Base-by-base conservation (phyloP, 805 yeast genomes). In the Hemisphaericaspora nanyangensis region DNA sequence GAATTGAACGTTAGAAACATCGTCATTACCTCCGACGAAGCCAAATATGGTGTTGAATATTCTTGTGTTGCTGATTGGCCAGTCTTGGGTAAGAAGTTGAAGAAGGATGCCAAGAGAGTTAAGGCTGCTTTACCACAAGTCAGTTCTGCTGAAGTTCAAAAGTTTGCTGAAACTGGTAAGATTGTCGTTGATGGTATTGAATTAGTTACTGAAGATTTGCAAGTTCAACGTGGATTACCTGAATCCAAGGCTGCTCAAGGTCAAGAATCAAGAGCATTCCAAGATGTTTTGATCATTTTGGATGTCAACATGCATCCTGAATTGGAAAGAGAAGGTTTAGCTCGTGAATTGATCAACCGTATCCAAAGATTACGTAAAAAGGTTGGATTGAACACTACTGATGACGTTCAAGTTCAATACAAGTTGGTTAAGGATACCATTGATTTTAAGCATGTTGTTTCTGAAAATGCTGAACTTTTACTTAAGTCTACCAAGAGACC, bases 21-120 rank as follows among this genome's bases (percentile, higher is more conserved):
- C 39, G 70, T 87, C 53, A 82, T 93, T 54, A 89, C 97, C 16
- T 74, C 85, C 17, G 96, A 93, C 58, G 99, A 93, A 70, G 81
- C 74, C 52, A 81, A 83, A 58, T 91, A 90, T 60, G 93, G 90
- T 54, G 98, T 93, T 45, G 85, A 83, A 60, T 91, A 90, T 73
- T 79, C 77, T 48, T 97, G 91, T 31, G 95, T 86, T 63, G 99
- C 99, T 35, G 99, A 93, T 71, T 93, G 99, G 99, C 96, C 98
- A 42, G 87, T 89, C 16, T 76, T 93, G 51, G 99, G 99, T 70
- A 93, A 91, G 76, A 93, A 93, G 68, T 78, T 93, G 65, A 91
- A 89, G 80, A 81, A 82, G 60, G 98, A 90, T 54, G 95, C 86
- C 45, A 88, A 85, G 70, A 82, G 79, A 63, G 99, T 93, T 44